Base-by-base conservation (phyloP, 2,329 filamentous ascomycete genomes). In the Botrytis pseudocinerea region DNA sequence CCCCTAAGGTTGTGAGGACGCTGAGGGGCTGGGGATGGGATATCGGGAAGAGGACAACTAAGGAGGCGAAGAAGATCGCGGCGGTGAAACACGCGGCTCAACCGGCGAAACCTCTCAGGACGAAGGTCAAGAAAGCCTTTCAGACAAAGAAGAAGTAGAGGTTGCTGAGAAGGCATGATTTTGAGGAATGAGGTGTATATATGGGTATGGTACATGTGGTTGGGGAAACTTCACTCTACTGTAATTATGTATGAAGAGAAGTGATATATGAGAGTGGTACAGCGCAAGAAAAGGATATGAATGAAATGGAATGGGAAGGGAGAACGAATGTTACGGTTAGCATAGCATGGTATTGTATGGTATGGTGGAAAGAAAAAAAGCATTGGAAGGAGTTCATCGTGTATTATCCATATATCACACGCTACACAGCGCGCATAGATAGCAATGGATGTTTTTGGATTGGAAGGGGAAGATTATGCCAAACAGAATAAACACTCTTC, bases 1-100 rank as follows among this genome's bases (percentile, higher is more conserved):
- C 93, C 14, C 96, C 96, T 1, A 98, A 97, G 83, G 91, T 98
- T n/a, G 96, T 98, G 79, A 97, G 94, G 83, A 89, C 90, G 20
- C 85, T 99, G 42, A 87, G 95, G 76, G 87, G 89, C 20, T 97
- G 95, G 94, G 96, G 96, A 8, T 98, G 93, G 91, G 90, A 98
- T 81, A 96, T 99, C 80, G 95, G 95, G 69, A 97, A 94, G 85
- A 87, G 90, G 78, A 89, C 80, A 51, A 80, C 78, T 16, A 80
- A 85, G 77, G 80, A 80, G 46, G 80, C 78, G 6, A 81, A 80
- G 70, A 79, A 79, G 48, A 71, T 78, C 51, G 73, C 76, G n/a
- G 78, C 78, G 42, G 71, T 76, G 46, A 72, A 69, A 25, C 66
- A 74, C 73, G 66, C 74, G 51, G n/a, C 73, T 38, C 73, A 74